These are phyloP conservation scores for Diaporthe humulicola DNA, from an alignment of 2,329 filamentous ascomycete species.

Conservation along the genomic window DNA sequence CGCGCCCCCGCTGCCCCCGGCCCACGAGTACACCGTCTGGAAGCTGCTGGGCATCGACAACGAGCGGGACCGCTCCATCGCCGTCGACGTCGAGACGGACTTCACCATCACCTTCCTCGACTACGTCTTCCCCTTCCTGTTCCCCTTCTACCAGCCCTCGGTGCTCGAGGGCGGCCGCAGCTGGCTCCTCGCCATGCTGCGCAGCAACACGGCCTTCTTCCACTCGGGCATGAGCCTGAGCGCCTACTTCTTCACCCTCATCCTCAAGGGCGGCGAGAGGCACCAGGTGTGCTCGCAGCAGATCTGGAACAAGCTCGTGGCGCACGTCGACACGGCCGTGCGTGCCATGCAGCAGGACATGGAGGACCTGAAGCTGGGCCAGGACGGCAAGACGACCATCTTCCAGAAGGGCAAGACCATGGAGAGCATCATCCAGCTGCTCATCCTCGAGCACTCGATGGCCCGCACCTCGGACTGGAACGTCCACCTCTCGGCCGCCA, in stretches of 20 bases:
- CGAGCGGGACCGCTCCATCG: conserved; percentile 26
- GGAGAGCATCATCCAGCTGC: conserved; percentile 65
- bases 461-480: conserved; percentile 63
- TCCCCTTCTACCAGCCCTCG: conserved; percentile 72
- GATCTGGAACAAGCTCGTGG: conserved; percentile 56
- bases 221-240: conserved; percentile 69
- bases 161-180: conserved; percentile 68
- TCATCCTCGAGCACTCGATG: conserved; percentile 64
- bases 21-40: conserved; percentile 37
- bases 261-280: conserved; percentile 52
- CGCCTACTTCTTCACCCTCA: conserved; percentile 68
- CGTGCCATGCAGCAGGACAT: conserved; percentile 72
- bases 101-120: conserved; percentile 73
- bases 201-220: conserved; percentile 69
- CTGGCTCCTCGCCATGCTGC: conserved; percentile 71
- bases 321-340: conserved; percentile 60
- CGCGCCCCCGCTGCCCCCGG: conserved; percentile 16
- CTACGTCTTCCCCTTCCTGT: conserved; percentile 72
- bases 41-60: conserved; percentile 37
- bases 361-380: conserved; percentile 36
- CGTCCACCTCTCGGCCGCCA: conserved; percentile 63
- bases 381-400: conserved; percentile 32
- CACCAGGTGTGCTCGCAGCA: conserved; percentile 52
- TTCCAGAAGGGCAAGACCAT: conserved; percentile 50
- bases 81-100: conserved; percentile 43